A percentile compares a stretch with the other conserved stretches of the same genome.
phyloP scores from a whole-genome alignment of 1,284 basidiomycete species.

The Amylostereum areolatum region DNA sequence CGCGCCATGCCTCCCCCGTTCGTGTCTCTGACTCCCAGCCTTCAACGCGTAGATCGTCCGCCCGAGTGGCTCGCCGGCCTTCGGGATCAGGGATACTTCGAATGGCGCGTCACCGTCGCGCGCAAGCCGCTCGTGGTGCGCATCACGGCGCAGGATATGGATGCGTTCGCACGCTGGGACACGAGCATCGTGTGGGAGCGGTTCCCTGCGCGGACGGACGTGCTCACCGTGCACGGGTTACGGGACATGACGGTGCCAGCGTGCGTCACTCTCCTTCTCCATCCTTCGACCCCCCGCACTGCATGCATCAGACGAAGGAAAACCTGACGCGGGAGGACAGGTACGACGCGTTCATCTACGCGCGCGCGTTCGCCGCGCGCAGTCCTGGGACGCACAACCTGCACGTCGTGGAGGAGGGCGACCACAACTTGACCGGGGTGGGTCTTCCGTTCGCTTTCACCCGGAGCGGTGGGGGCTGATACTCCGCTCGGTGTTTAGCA shows the following conservation, averaged over 20 bases:
- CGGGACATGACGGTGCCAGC: conserved; percentile 58
- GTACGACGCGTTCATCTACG: conserved; percentile 67
- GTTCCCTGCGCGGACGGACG: conserved; percentile 56
- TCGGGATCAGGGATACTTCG: conserved; percentile 52
- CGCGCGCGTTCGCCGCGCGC: conserved; percentile 49
- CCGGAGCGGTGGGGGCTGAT: background rate
- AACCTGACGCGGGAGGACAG: conserved; percentile 26
- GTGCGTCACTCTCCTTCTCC: conserved; percentile 33
- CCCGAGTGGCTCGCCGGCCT: conserved; percentile 25
- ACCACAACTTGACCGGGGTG: conserved; percentile 68
- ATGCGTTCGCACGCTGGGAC: conserved; percentile 56
- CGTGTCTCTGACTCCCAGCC: no score
- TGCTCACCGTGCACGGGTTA: conserved; percentile 66
- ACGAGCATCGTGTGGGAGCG: conserved; percentile 55
- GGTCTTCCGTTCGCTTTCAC: conserved; percentile 8
- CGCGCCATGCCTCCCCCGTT: background rate
- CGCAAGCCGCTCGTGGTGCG: conserved; percentile 45
- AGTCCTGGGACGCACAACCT: conserved; percentile 62
- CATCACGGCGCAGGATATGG: conserved; percentile 52
- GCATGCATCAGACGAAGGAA: background rate
- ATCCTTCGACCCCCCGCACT: no score
- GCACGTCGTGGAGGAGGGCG: conserved; percentile 60
- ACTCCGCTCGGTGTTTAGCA: background rate
- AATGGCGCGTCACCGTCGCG: conserved; percentile 56
- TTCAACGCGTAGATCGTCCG: no score